phyloP scores from a whole-genome alignment of 176 grass and related monocot species.

The Rhynchospora pubera region DNA sequence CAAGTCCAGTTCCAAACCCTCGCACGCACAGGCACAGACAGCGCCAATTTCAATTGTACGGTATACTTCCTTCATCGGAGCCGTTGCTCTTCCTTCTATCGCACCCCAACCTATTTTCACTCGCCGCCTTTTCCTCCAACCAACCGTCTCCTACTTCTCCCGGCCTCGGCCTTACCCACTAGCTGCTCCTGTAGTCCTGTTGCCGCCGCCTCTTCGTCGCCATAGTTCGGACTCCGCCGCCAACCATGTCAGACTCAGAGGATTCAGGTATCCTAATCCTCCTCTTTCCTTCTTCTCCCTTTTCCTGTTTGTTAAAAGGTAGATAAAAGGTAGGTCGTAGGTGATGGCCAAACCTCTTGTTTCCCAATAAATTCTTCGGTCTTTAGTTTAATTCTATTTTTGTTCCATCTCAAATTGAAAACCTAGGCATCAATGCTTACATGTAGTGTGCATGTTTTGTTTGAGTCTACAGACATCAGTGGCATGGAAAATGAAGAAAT shows the following conservation, averaged over 20 bases:
- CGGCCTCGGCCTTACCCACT: too few relatives aligned
- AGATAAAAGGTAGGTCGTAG: too few relatives aligned
- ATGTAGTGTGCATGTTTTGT: not conserved
- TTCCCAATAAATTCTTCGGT: not conserved
- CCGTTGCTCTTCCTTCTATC: too few relatives aligned
- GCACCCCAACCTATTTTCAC: too few relatives aligned
- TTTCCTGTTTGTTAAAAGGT: not conserved
- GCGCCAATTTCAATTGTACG: too few relatives aligned
- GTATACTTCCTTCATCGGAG: too few relatives aligned
- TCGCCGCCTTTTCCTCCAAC: too few relatives aligned
- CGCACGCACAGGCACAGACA: too few relatives aligned
- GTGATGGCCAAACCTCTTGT: not conserved
- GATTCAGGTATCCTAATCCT: conserved; percentile 28
- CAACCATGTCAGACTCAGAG: conserved; percentile 61
- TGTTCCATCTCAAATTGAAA: conserved; percentile 1
- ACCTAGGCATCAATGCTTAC: not conserved
- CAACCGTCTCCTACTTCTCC: too few relatives aligned
- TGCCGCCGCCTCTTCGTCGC: too few relatives aligned
- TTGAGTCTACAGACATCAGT: conserved; percentile 14
- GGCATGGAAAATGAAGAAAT: conserved; percentile 25
- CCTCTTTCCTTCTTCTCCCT: not conserved
- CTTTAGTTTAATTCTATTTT: not conserved
- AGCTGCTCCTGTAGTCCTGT: too few relatives aligned
- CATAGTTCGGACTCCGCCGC: not conserved
- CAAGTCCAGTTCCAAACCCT: too few relatives aligned